phyloP scores from a whole-genome alignment of 352 stramenopile genomes.

The Aphanomyces invadans region DNA sequence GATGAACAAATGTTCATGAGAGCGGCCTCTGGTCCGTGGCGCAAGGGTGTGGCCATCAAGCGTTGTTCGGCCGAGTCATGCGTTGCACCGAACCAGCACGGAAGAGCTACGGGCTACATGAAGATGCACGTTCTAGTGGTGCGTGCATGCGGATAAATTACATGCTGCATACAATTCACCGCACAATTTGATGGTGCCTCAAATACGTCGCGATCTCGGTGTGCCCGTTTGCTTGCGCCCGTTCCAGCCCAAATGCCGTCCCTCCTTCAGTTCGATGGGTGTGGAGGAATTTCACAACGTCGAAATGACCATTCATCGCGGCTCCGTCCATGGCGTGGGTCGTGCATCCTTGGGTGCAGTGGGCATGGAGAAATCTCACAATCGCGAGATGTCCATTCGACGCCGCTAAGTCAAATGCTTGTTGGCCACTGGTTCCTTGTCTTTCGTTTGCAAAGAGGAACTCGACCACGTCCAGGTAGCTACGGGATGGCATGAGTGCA shows the following conservation, averaged over 20 bases:
- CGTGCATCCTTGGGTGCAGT: conserved; percentile 7
- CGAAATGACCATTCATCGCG: conserved; percentile 18
- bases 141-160: too few species aligned
- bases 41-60: too few species aligned
- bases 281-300: conserved; percentile 14
- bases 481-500: neutral
- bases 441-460: neutral
- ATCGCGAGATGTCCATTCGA: conserved; percentile 22
- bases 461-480: conserved; percentile 9
- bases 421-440: conserved; percentile 8
- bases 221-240: neutral
- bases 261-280: conserved; percentile 14
- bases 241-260: neutral
- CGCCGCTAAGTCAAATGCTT: conserved; percentile 23
- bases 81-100: too few species aligned
- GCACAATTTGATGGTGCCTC: neutral
- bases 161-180: too few species aligned
- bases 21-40: too few species aligned
- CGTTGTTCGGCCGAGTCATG: too few species aligned
- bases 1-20: too few species aligned
- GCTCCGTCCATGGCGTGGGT: conserved; percentile 22
- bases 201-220: neutral
- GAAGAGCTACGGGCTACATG: too few species aligned
- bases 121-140: too few species aligned
- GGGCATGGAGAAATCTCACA: conserved; percentile 17